Percentiles rank a stretch among this genome's conserved stretches.
These are phyloP conservation scores for Blepharisma stoltei DNA, from an alignment of 73 alveolate species.

Conservation along the genomic window DNA sequence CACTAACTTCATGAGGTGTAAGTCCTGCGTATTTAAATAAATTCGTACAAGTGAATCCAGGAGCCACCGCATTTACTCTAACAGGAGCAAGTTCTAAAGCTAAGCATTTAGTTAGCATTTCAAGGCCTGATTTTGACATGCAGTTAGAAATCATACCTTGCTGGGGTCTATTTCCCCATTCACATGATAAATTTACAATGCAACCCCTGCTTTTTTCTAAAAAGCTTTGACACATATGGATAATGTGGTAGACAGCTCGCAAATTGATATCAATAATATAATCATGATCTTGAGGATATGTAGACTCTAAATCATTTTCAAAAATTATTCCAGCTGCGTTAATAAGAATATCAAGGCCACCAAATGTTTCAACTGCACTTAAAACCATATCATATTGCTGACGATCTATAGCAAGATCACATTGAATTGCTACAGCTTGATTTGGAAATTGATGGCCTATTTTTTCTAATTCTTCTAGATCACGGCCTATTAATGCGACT, in stretches of 20 bases:
- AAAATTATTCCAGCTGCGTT: conserved; percentile 87
- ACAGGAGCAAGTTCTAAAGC: conserved; percentile 86
- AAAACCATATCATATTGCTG: conserved; percentile 69
- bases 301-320: conserved; percentile 79
- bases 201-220: conserved; percentile 62
- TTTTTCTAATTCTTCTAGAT: conserved; percentile 56
- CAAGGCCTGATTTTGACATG: conserved; percentile 89
- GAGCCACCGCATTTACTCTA: conserved; percentile 86
- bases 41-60: conserved; percentile 72
- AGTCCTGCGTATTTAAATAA: conserved; percentile 71
- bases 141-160: conserved; percentile 76
- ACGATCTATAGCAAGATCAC: conserved; percentile 74
- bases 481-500: conserved; percentile 81
- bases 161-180: conserved; percentile 74
- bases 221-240: conserved; percentile 53
- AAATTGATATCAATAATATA: conserved; percentile 80
- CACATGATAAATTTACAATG: conserved; percentile 73
- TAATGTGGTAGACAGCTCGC: conserved; percentile 67
- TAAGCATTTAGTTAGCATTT: conserved; percentile 76
- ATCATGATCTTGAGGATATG: conserved; percentile 89
- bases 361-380: conserved; percentile 69
- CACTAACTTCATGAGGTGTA: conserved; percentile 56
- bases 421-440: conserved; percentile 68
- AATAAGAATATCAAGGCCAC: conserved; percentile 76
- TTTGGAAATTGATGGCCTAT: conserved; percentile 72